A percentile compares a stretch with the other conserved stretches of the same genome.
Evolutionary conservation across 495 filamentous ascomycete species (phyloP).

Genomic region (Daldinia caldariorum): DNA sequence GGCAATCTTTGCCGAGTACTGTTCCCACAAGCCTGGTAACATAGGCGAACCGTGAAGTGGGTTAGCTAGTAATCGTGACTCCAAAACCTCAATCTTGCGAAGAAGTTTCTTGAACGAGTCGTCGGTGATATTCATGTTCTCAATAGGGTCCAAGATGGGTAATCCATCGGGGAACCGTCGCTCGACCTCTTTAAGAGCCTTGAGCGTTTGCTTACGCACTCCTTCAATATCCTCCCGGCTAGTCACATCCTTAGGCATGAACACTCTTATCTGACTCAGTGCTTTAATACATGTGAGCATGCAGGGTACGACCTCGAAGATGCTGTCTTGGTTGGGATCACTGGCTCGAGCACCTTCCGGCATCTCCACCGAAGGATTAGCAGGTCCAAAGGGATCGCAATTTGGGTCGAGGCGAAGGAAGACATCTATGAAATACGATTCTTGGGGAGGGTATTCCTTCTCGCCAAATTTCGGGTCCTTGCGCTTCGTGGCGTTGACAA

Average conservation of each 20-base stretch:
- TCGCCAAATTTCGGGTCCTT: constrained; percentile 65
- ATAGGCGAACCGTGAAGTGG: constrained; percentile 89
- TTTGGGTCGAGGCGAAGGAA: constrained; percentile 68
- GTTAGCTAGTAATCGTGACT: constrained; percentile 87
- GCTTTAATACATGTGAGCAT: constrained; percentile 82
- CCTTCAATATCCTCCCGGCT: constrained; percentile 68
- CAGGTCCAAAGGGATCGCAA: constrained; percentile 44
- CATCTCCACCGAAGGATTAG: constrained; percentile 47
- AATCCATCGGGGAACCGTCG: constrained; percentile 93
- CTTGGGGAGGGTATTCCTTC: constrained; percentile 73
- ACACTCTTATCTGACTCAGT: constrained; percentile 79
- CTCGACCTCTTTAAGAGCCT: constrained; percentile 74
- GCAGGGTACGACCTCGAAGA: constrained; percentile 85
- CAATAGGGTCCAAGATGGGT: constrained; percentile 86
- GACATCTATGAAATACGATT: constrained; percentile 83
- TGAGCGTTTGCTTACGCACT: constrained; percentile 65
- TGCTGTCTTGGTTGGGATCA: constrained; percentile 41
- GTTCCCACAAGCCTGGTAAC: constrained; percentile 80
- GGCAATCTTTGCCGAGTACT: constrained; percentile 83
- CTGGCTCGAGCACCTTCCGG: constrained; percentile 60
- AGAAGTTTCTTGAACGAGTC: constrained; percentile 92
- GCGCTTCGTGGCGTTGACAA: constrained; percentile 75
- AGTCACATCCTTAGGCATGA: constrained; percentile 78
- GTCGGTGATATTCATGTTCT: constrained; percentile 93
- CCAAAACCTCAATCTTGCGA: constrained; percentile 95